Conservation (phyloP, 495 filamentous ascomycete genomes). For the Neurospora discreta region DNA sequence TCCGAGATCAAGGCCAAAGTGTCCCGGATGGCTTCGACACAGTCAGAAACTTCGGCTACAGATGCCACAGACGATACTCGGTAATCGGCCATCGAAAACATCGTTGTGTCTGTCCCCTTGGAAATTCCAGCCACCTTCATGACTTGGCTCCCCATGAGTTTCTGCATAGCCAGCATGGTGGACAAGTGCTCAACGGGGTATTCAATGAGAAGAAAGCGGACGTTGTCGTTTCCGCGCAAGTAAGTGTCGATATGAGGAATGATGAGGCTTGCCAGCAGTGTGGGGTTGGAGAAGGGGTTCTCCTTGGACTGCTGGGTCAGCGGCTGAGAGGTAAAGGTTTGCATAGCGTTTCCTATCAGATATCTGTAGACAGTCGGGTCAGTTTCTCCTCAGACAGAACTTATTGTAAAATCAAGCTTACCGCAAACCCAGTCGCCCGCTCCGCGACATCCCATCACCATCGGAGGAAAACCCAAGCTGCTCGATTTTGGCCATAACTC, state of each 20-base stretch:
- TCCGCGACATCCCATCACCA: conserved; percentile 22
- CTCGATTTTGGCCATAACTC: conserved; percentile 28
- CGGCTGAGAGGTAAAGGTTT: conserved; percentile 33
- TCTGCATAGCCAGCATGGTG: conserved; percentile 32
- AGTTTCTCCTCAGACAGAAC: neutral
- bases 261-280: conserved; percentile 32
- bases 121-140: conserved; percentile 35
- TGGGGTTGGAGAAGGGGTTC: conserved; percentile 34
- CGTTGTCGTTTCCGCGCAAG: conserved; percentile 23
- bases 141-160: conserved; percentile 29
- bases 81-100: conserved; percentile 31
- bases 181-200: conserved; percentile 35
- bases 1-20: conserved; percentile 24
- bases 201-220: conserved; percentile 36
- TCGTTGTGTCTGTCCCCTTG: conserved; percentile 15
- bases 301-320: conserved; percentile 30
- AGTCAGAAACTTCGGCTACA: conserved; percentile 26
- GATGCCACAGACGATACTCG: conserved; percentile 29
- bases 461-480: conserved; percentile 24
- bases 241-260: conserved; percentile 37
- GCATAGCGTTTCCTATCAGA: conserved; percentile 39
- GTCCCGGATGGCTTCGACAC: conserved; percentile 30
- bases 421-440: conserved; percentile 33
- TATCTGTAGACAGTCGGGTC: conserved; percentile 14
- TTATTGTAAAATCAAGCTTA: conserved; percentile 9